phyloP scores from a whole-genome alignment of 2,329 filamentous ascomycete genomes.

The Sporothrix protearum region DNA sequence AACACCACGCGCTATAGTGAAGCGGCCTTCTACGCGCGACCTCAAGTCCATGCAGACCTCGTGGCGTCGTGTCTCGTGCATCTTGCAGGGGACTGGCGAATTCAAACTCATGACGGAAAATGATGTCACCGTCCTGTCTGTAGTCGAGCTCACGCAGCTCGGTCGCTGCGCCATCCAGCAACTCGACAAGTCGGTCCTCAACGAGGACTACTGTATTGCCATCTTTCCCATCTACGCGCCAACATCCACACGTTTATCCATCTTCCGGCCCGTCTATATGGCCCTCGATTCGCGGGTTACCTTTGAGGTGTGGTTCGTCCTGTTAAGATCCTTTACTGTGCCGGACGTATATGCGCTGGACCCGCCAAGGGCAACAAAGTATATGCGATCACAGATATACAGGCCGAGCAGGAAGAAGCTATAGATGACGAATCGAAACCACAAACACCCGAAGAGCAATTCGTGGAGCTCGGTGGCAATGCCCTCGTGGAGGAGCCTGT shows the following conservation, averaged over 20 bases:
- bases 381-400: conserved; percentile 42
- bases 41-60: conserved; percentile 53
- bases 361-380: conserved; percentile 43
- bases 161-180: conserved; percentile 88
- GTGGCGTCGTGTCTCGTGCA: conserved; percentile 89
- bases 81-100: conserved; percentile 89
- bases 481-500: not conserved
- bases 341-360: conserved; percentile 79
- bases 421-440: not conserved
- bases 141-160: conserved; percentile 83
- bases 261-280: conserved; percentile 84
- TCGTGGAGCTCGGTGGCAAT: not conserved
- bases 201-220: conserved; percentile 89
- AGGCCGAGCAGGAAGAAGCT: conserved; percentile 36
- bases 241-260: conserved; percentile 66
- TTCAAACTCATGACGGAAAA: conserved; percentile 87
- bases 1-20: conserved; percentile 55
- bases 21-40: conserved; percentile 56
- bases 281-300: conserved; percentile 80
- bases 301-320: conserved; percentile 97
- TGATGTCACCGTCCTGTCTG: conserved; percentile 73
- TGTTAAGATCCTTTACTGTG: conserved; percentile 85
- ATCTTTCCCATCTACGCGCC: conserved; percentile 92
- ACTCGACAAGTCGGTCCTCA: conserved; percentile 82
- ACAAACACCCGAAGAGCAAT: not conserved